phyloP scores from a whole-genome alignment of 176 grass and related monocot species.

The Triticum aestivum region DNA sequence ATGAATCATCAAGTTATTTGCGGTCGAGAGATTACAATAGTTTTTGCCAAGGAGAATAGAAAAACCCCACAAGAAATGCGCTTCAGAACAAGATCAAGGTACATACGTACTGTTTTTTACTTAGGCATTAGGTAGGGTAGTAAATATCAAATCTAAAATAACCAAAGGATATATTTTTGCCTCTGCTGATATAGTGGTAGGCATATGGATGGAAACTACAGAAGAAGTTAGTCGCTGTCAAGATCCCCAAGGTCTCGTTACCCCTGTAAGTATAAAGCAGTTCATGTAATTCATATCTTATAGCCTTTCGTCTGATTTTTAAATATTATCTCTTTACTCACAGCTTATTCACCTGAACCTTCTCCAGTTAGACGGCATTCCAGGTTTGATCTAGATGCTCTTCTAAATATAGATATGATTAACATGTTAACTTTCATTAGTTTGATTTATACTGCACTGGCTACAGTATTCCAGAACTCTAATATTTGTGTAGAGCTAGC shows the following conservation, averaged over 20 bases:
- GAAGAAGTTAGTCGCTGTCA: slow-evolving; percentile 38
- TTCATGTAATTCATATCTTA: not conserved
- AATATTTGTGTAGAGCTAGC: too few species aligned
- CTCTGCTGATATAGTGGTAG: slow-evolving; percentile 42
- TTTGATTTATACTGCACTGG: not conserved
- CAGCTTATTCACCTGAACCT: slow-evolving; percentile 62
- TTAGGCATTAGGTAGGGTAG: not conserved
- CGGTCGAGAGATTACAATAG: too few species aligned
- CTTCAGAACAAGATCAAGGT: too few species aligned
- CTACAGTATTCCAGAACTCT: not conserved
- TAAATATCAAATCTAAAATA: slow-evolving; percentile 24
- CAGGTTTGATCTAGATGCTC: slow-evolving; percentile 48
- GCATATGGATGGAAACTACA: slow-evolving; percentile 34
- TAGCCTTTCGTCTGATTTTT: slow-evolving; percentile 6
- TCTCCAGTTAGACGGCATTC: slow-evolving; percentile 35
- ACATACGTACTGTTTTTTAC: too few species aligned
- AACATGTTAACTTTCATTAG: too few species aligned
- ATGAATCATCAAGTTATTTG: too few species aligned
- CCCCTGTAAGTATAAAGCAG: slow-evolving; percentile 37
- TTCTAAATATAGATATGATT: not conserved
- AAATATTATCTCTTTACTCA: slow-evolving; percentile 23
- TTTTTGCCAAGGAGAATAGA: too few species aligned
- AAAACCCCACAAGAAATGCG: too few species aligned
- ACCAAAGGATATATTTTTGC: not conserved
- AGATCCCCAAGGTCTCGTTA: slow-evolving; percentile 49